Conservation (phyloP, 306 rosid species). For the Herpetospermum pedunculosum region DNA sequence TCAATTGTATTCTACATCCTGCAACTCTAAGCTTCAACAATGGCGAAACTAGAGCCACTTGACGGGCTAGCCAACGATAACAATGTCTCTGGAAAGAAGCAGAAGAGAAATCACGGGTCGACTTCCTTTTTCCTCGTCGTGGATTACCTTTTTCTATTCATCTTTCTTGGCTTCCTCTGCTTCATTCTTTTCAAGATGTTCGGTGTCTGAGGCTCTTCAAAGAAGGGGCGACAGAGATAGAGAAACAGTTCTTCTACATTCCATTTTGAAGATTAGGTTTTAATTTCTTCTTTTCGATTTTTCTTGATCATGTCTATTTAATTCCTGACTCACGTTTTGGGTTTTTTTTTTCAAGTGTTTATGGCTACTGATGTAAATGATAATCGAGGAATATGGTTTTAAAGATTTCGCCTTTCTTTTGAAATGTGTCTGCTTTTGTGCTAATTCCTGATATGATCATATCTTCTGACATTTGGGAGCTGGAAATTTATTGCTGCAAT, state of each 20-base stretch:
- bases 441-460: not conserved
- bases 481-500: not conserved
- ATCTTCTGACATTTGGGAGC: not conserved
- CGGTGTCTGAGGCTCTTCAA: conserved; percentile 25
- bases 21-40: conserved; percentile 8
- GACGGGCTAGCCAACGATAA: conserved; percentile 18
- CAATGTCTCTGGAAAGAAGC: conserved; percentile 12
- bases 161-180: conserved; percentile 43
- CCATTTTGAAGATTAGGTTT: conserved; percentile 17
- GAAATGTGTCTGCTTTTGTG: not conserved
- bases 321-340: not conserved
- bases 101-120: conserved; percentile 50
- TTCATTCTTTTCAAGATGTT: conserved; percentile 48
- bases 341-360: not conserved
- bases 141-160: conserved; percentile 55
- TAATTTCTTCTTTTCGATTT: not conserved
- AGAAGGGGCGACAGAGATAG: not conserved
- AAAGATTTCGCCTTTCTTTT: not conserved
- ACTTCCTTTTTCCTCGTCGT: conserved; percentile 50
- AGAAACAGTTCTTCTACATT: not conserved
- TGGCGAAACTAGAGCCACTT: conserved; percentile 45
- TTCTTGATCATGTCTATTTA: not conserved
- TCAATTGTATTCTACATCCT: not conserved
- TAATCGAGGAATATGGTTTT: not conserved
- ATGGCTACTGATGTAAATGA: not conserved